Evolutionary conservation across 169 alveolate genomes (phyloP).

Genomic region (Plasmodium gallinaceum): DNA sequence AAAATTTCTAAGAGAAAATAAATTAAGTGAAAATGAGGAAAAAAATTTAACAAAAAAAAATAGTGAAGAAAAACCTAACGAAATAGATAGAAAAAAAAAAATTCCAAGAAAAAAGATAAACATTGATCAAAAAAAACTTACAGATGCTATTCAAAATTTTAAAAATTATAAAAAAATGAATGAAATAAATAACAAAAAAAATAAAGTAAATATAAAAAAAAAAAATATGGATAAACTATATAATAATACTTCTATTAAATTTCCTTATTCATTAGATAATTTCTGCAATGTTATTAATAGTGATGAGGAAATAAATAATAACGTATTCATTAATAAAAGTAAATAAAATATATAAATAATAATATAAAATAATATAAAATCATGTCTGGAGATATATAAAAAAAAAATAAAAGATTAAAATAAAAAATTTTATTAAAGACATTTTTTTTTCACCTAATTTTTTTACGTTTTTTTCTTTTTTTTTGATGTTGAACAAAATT

Average conservation of each 20-base stretch:
- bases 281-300: conserved; percentile 65
- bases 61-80: background rate
- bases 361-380: background rate
- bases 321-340: conserved; percentile 25
- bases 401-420: background rate
- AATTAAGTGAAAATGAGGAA: background rate
- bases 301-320: conserved; percentile 49
- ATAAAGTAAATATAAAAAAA: background rate
- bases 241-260: background rate
- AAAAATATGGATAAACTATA: background rate
- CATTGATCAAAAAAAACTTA: conserved; percentile 46
- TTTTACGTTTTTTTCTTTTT: too few species aligned
- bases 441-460: too few species aligned
- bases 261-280: conserved; percentile 38
- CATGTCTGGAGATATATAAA: background rate
- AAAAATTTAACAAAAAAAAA: conserved; percentile 1
- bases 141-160: conserved; percentile 24
- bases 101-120: conserved; percentile 1
- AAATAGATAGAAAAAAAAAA: background rate
- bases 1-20: conserved; percentile 13
- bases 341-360: conserved; percentile 5
- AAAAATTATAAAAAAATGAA: conserved; percentile 42
- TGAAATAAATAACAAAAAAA: background rate
- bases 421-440: background rate
- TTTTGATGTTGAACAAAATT: background rate